Base-by-base conservation (phyloP, 1,284 basidiomycete genomes). In the Amylostereum areolatum region DNA sequence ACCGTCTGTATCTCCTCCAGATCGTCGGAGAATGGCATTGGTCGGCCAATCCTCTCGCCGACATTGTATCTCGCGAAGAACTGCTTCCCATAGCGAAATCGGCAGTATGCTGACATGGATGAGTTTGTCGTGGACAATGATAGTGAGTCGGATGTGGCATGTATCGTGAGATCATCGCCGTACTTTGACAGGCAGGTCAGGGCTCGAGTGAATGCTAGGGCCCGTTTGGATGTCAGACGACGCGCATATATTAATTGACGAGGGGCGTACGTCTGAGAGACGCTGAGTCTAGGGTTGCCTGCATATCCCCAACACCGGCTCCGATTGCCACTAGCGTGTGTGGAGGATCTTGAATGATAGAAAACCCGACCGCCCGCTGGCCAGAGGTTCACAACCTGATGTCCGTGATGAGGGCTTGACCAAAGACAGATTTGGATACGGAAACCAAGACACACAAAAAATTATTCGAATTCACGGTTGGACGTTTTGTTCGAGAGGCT, bases 21-120 rank as follows among this genome's bases (percentile, higher is more conserved):
- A 44, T 53, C 57, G 35, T 55, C 59, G 12, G 54, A 53, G 35
- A 34, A 37, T 27, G 35, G 48, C 24, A 35, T 44, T 28, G 53
- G 33, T 41, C 49, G 34, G 24, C 34, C 24, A 29, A 33, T 43
- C 30, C 36, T 46, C n/a, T 55, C 52, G 3, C 67, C 68, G 3
- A 85, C 63, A 43, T 62, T 70, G 58, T 86, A 91, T 50, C 72
- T 78, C 33, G 76, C 78, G 61, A 92, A 92, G 66, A 88, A 90
- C 43, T 74, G 69, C 45, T 68, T 75, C 4, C 70, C 70, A 57
- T 84, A 89, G 59, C 78, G 81, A 69, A 91, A 85, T n/a, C 84
- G 78, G 63, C 82, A 84, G 58, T 86, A 91, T 7, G 89, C 88
- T 29, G 89, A 86, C 59, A 83, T 78, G 5, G 88, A 82, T 1